These are phyloP conservation scores for Lindgomyces ingoldianus DNA, from an alignment of 495 filamentous ascomycete genomes.

Conservation along the genomic window DNA sequence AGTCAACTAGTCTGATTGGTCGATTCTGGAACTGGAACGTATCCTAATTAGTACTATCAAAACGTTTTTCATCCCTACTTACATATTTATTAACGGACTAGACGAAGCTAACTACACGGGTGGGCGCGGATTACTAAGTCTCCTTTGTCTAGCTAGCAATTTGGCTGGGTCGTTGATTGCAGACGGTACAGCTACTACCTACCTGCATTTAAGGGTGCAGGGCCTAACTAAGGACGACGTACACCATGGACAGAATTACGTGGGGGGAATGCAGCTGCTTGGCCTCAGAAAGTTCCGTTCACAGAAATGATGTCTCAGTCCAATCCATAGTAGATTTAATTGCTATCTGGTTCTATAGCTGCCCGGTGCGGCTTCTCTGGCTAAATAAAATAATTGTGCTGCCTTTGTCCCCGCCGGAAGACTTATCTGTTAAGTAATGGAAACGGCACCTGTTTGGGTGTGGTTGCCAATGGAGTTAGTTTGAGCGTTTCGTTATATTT, in stretches of 20 bases:
- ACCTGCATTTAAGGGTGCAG: too few species aligned
- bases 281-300: background rate
- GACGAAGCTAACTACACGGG: background rate
- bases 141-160: background rate
- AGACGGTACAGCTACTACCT: too few species aligned
- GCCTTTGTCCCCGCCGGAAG: background rate
- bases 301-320: background rate
- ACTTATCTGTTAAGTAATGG: background rate
- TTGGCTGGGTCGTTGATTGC: background rate
- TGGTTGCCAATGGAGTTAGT: background rate
- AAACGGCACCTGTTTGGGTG: background rate
- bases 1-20: background rate
- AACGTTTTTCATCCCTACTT: background rate
- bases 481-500: background rate
- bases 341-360: background rate
- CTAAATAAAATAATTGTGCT: background rate
- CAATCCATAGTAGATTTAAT: background rate
- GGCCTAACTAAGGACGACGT: too few species aligned
- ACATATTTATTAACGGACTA: background rate
- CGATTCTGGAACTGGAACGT: background rate
- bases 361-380: background rate
- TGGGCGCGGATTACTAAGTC: background rate
- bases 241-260: too few species aligned
- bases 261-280: too few species aligned
- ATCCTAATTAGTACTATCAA: background rate